Conservation (phyloP, 257 asterid genomes). For the Gentiana dahurica region DNA sequence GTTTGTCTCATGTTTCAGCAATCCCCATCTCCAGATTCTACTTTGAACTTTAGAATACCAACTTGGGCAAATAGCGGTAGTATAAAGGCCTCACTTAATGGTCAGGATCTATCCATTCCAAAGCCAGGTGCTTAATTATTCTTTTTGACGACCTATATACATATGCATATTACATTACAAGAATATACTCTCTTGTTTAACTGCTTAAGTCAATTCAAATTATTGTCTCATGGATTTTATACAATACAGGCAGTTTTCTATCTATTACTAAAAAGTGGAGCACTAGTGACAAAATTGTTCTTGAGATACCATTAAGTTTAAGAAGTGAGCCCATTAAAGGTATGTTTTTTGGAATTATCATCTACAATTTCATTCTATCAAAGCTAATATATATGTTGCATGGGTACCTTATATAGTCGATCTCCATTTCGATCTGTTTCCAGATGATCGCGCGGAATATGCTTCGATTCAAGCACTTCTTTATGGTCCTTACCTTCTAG, state of each 20-base stretch:
- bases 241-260: constrained; percentile 52
- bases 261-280: constrained; percentile 46
- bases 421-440: neutral
- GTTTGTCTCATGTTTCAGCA: neutral
- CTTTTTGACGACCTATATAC: too few species aligned
- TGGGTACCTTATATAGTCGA: too few species aligned
- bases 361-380: too few species aligned
- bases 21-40: constrained; percentile 1
- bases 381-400: too few species aligned
- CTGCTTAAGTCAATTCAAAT: too few species aligned
- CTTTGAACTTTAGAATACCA: constrained; percentile 6
- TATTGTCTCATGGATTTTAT: neutral
- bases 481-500: constrained; percentile 90
- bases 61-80: constrained; percentile 1
- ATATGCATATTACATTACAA: too few species aligned
- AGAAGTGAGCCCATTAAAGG: constrained; percentile 83
- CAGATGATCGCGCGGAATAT: constrained; percentile 67
- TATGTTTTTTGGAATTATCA: constrained; percentile 3
- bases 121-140: neutral
- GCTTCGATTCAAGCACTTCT: constrained; percentile 64
- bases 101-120: neutral
- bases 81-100: neutral
- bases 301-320: constrained; percentile 52
- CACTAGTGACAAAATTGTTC: constrained; percentile 45
- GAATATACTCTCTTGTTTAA: too few species aligned